A percentile compares a stretch with the other conserved stretches of the same genome.
phyloP scores from a whole-genome alignment of 2,329 filamentous ascomycete genomes.

The Colletotrichum simmondsii region DNA sequence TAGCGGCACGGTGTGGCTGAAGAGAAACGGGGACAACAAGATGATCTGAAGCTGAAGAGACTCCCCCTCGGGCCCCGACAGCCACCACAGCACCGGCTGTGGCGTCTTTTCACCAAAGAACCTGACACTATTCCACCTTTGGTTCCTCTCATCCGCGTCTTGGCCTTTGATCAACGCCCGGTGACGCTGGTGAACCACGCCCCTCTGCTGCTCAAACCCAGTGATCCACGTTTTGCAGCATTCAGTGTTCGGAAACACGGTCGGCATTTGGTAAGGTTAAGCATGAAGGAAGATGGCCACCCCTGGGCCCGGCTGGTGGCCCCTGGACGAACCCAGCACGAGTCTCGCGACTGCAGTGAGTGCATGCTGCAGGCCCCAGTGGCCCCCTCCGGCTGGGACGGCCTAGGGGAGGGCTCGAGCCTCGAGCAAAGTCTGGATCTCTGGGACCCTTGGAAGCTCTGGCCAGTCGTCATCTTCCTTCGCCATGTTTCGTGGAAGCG shows the following conservation, averaged over 20 bases:
- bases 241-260: not conserved
- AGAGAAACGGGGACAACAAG: not conserved
- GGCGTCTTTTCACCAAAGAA: not conserved
- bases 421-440: not conserved
- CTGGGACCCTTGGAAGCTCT: not conserved
- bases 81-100: not conserved
- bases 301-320: not conserved
- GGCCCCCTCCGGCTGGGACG: not conserved
- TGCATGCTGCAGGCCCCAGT: not conserved
- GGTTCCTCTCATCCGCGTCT: slow-evolving; percentile 9
- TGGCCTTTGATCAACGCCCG: not conserved
- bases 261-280: not conserved
- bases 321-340: slow-evolving; percentile 1
- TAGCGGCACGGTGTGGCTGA: not conserved
- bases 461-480: not conserved
- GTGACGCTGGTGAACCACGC: not conserved
- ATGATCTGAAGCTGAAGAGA: not conserved
- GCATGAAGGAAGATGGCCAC: not conserved
- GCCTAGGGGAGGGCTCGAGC: not conserved
- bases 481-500: not conserved
- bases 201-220: not conserved
- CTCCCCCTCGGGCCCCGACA: not conserved
- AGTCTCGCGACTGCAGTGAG: not conserved
- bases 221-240: slow-evolving; percentile 1
- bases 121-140: not conserved